Evolutionary conservation across 169 alveolate genomes (phyloP), one percentile per base, ranked within the genome.

Genomic region (Babesia ovata): DNA sequence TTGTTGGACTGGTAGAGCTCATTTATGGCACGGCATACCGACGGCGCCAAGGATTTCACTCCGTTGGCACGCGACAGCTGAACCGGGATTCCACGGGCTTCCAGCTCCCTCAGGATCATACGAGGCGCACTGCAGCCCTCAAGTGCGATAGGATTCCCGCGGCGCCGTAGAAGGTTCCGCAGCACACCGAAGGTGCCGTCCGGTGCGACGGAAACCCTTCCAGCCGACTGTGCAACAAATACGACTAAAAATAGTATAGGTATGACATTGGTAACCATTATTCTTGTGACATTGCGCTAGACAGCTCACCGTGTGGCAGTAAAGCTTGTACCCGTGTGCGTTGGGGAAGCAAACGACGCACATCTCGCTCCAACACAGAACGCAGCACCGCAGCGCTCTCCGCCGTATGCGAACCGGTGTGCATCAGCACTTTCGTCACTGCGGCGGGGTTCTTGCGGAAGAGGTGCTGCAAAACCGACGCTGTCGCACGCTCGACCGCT

Each of bases 311-410:
- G 14, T 26, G 58, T 49, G 69, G 54, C 50, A 76, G 53, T 11
- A 67, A 24, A 21, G 45, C 14, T 0, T 21, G 52, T 7, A 63
- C 44, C 46, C 77, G 36, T 29, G 79, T 36, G 50, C 63, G 42
- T 60, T 66, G 61, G 67, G 72, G 65, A 1, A 60, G 28, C 57
- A 77, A 61, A 12, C 58, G 22, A n/a, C 65, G 62, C 66, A 77
- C 49, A 44, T 70, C 77, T 0, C 84, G 70, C 53, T 72, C 62
- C 26, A 79, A 44, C 63, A 67, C 71, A 19, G 13, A 79, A 11
- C 52, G 53, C 12, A 70, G 46, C 29, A 57, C 44, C 39, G 84
- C 66, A 14, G 10, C 45, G 56, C 66, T 61, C 39, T 36, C 57
- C 6, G 48, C 63, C 6, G 39, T 28, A 21, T 56, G 61, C 44